Conservation (phyloP, 192 early-diverging fungal species). For the Coemansia sp. region DNA sequence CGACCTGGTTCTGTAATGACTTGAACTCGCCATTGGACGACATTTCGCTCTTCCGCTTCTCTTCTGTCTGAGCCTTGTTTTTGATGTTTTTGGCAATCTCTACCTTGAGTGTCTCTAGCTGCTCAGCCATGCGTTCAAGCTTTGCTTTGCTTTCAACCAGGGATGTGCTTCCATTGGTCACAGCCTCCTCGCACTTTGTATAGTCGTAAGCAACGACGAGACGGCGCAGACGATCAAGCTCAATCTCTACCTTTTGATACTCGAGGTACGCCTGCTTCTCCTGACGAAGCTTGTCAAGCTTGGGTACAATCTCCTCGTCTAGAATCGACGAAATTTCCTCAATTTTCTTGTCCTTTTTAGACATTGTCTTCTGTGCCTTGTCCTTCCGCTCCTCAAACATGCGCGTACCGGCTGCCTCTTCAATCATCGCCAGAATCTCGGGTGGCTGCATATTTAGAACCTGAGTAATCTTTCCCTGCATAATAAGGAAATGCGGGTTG, state of each 20-base stretch:
- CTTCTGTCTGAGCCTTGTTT: conserved; percentile 54
- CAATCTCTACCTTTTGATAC: conserved; percentile 87
- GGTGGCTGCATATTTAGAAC: conserved; percentile 99
- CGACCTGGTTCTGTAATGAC: conserved; percentile 67
- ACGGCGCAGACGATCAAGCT: conserved; percentile 80
- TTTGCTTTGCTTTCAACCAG: conserved; percentile 24
- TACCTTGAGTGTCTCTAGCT: conserved; percentile 55
- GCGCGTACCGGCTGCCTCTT: conserved; percentile 97
- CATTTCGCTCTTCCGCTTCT: conserved; percentile 54
- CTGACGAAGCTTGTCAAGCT: conserved; percentile 82
- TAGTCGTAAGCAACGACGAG: conserved; percentile 86
- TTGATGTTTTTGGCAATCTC: conserved; percentile 66
- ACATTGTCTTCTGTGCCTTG: conserved; percentile 90
- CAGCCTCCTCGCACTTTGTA: conserved; percentile 62
- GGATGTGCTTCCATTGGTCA: conserved; percentile 38
- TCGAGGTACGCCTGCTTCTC: conserved; percentile 89
- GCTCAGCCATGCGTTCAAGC: conserved; percentile 37
- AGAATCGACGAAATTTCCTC: conserved; percentile 85
- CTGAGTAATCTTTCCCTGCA: conserved; percentile 99
- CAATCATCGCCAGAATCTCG: conserved; percentile 96
- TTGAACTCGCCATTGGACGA: conserved; percentile 63
- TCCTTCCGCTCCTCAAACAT: conserved; percentile 99
- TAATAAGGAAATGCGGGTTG: conserved; percentile 99
- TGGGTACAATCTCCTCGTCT: conserved; percentile 86
- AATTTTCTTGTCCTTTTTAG: conserved; percentile 94